These are phyloP conservation scores for Candida sanyaensis DNA, from an alignment of 1,139 yeast species.

Conservation along the genomic window DNA sequence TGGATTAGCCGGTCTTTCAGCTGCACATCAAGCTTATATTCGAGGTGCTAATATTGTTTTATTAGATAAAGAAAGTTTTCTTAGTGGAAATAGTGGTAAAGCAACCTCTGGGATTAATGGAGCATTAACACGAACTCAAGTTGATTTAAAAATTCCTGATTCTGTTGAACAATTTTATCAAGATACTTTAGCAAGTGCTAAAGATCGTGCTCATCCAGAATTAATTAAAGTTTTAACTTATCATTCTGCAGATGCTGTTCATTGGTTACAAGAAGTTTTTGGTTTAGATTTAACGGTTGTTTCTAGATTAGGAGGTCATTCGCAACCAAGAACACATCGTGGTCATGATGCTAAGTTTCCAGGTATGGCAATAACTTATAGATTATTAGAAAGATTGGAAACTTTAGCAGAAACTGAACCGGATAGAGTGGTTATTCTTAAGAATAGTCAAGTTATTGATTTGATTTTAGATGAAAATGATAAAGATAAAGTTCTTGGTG, in stretches of 20 bases:
- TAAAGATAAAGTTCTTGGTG: constrained; percentile 40
- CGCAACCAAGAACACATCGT: constrained; percentile 73
- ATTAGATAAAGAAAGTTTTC: constrained; percentile 61
- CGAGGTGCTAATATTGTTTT: constrained; percentile 59
- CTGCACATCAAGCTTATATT: constrained; percentile 66
- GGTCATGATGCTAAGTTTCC: constrained; percentile 68
- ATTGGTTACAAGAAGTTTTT: constrained; percentile 70
- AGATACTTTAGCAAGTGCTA: constrained; percentile 70
- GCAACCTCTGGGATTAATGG: constrained; percentile 88
- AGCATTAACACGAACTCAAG: constrained; percentile 64
- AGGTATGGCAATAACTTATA: constrained; percentile 75
- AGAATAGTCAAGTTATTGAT: constrained; percentile 59
- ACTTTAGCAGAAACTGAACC: constrained; percentile 51
- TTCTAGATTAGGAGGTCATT: constrained; percentile 74
- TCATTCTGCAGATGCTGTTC: constrained; percentile 61
- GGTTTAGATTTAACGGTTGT: constrained; percentile 64
- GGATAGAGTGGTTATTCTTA: constrained; percentile 49
- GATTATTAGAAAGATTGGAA: constrained; percentile 57
- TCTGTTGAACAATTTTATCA: constrained; percentile 58
- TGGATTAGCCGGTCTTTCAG: constrained; percentile 79
- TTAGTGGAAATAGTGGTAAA: constrained; percentile 79
- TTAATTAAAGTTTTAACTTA: constrained; percentile 54
- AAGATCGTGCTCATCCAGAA: constrained; percentile 57
- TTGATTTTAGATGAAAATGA: constrained; percentile 36
- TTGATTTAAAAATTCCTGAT: constrained; percentile 50